These are phyloP conservation scores for Trichoderma pleuroti DNA, from an alignment of 2,329 filamentous ascomycete genomes.

Conservation along the genomic window DNA sequence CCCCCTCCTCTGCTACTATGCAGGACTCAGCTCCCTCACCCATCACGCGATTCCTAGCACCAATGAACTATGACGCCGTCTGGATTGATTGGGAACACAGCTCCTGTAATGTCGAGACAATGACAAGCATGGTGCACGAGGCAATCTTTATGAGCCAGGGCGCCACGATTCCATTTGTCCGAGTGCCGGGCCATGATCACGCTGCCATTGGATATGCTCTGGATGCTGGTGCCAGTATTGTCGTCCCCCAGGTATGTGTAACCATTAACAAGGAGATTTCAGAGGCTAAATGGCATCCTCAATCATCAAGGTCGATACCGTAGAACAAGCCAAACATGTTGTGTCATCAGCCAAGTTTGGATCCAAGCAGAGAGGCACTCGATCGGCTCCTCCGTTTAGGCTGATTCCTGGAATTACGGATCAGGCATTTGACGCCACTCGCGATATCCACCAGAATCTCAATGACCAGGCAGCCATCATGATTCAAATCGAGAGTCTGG, in stretches of 20 bases:
- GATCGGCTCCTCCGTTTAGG: constrained; percentile 45
- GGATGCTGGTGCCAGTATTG: constrained; percentile 45
- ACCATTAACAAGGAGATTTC: not conserved
- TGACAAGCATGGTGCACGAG: constrained; percentile 48
- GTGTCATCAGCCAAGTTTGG: constrained; percentile 45
- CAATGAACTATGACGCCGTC: constrained; percentile 41
- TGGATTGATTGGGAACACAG: constrained; percentile 50
- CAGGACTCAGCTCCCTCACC: constrained; percentile 39
- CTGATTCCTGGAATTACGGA: constrained; percentile 40
- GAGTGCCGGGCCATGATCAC: constrained; percentile 46
- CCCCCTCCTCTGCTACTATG: constrained; percentile 41
- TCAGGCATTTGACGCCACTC: constrained; percentile 28
- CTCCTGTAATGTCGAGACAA: constrained; percentile 44
- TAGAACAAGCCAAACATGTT: constrained; percentile 43
- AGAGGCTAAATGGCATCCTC: not conserved
- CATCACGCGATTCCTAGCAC: constrained; percentile 39
- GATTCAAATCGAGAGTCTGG: constrained; percentile 45
- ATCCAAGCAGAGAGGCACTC: constrained; percentile 36
- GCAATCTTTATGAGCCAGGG: constrained; percentile 46
- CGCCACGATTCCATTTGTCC: constrained; percentile 42
- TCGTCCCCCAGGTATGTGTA: constrained; percentile 38
- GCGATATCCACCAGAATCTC: constrained; percentile 37
- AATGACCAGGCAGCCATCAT: constrained; percentile 48
- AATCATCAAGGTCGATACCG: constrained; percentile 38
- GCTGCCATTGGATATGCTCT: constrained; percentile 45